A percentile compares a stretch with the other conserved stretches of the same genome.
Conservation (phyloP, 345 rosid species). For the Citrus reticulata region DNA sequence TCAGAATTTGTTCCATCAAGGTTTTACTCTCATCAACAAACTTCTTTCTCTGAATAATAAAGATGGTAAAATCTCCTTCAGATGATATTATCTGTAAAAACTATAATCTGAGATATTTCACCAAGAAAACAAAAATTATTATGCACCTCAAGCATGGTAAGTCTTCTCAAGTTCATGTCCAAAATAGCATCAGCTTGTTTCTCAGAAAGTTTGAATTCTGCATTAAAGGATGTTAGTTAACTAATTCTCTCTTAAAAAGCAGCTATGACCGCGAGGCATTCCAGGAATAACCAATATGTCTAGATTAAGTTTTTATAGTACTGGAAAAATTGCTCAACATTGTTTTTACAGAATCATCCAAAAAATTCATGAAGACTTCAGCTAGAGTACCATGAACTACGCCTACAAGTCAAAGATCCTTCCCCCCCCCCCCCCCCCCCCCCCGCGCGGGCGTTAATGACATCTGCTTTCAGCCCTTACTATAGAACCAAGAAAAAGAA, state of each 20-base stretch:
- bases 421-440: no score
- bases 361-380: not conserved
- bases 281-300: not conserved
- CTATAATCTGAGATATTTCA: not conserved
- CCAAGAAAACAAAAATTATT: slow-evolving; percentile 14
- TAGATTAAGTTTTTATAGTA: not conserved
- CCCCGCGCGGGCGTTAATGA: no score
- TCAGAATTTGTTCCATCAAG: slow-evolving; percentile 64
- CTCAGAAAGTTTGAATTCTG: slow-evolving; percentile 75
- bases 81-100: not conserved
- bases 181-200: slow-evolving; percentile 91
- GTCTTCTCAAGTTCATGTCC: slow-evolving; percentile 78
- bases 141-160: slow-evolving; percentile 79
- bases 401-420: not conserved
- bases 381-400: not conserved
- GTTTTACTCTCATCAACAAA: slow-evolving; percentile 66
- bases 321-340: not conserved
- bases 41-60: slow-evolving; percentile 62
- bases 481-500: not conserved
- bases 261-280: not conserved
- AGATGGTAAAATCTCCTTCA: slow-evolving; percentile 1
- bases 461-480: not conserved
- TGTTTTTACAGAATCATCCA: not conserved
- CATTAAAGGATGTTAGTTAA: slow-evolving; percentile 8
- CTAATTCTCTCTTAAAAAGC: not conserved